Evolutionary conservation across 441 rosid species (phyloP).

Genomic region (Aquilaria agallochum): DNA sequence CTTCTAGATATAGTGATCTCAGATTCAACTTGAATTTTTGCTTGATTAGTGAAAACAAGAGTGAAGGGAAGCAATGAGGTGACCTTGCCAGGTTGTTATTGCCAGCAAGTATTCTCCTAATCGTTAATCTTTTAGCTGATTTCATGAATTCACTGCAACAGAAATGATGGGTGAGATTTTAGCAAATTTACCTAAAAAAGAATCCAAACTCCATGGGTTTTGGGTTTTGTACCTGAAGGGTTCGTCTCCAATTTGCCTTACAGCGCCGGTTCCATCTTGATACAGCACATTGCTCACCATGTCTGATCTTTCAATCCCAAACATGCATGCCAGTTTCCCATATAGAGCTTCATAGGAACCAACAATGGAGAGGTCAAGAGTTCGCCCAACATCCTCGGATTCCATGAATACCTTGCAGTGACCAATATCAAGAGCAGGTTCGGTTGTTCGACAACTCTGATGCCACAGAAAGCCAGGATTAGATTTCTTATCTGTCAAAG

Average conservation of each 20-base stretch:
- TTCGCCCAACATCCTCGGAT: slow-evolving; percentile 60
- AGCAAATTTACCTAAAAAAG: too few relatives aligned
- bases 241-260: slow-evolving; percentile 49
- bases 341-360: slow-evolving; percentile 45
- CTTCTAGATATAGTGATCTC: too few relatives aligned
- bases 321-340: slow-evolving; percentile 51
- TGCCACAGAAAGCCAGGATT: slow-evolving; percentile 23
- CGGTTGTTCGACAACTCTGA: slow-evolving; percentile 21
- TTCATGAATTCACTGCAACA: slow-evolving; percentile 47
- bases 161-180: too few relatives aligned
- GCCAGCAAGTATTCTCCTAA: slow-evolving; percentile 56
- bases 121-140: slow-evolving; percentile 51
- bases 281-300: slow-evolving; percentile 34
- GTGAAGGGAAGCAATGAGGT: slow-evolving; percentile 10
- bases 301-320: slow-evolving; percentile 38
- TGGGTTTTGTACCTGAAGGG: slow-evolving; percentile 39
- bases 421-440: slow-evolving; percentile 30
- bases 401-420: slow-evolving; percentile 65
- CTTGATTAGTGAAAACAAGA: not conserved
- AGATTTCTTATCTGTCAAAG: slow-evolving; percentile 25
- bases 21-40: too few relatives aligned
- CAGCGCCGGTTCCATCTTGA: slow-evolving; percentile 38
- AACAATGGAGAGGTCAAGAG: slow-evolving; percentile 37
- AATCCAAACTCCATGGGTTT: too few relatives aligned
- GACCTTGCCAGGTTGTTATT: slow-evolving; percentile 57